Evolutionary conservation across 495 filamentous ascomycete species (phyloP).

Genomic region (Penicillium silybi): DNA sequence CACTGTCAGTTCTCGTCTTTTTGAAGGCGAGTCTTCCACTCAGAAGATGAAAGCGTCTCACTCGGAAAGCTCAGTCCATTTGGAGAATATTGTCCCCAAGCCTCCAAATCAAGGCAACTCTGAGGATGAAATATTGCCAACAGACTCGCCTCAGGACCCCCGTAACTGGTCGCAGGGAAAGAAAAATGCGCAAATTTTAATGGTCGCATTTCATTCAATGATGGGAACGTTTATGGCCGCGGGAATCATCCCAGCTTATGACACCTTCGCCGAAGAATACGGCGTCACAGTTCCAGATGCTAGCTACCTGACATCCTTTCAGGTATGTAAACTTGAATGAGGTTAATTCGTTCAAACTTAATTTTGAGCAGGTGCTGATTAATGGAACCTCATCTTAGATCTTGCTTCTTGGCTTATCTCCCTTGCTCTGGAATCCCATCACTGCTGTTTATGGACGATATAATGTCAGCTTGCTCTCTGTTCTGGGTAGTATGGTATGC

Average conservation of each 20-base stretch:
- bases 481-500: constrained; percentile 29
- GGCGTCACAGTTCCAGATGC: constrained; percentile 21
- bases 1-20: no score
- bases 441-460: constrained; percentile 30
- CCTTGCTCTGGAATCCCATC: constrained; percentile 32
- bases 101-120: neutral
- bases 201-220: constrained; percentile 37
- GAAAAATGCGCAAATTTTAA: constrained; percentile 31
- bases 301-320: constrained; percentile 29
- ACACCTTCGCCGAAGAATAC: constrained; percentile 24
- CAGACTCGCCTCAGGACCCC: constrained; percentile 17
- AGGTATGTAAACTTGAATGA: constrained; percentile 14
- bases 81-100: constrained; percentile 12
- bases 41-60: neutral
- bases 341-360: neutral
- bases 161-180: constrained; percentile 29
- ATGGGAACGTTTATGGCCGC: constrained; percentile 33
- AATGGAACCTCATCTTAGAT: constrained; percentile 13
- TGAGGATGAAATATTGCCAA: neutral
- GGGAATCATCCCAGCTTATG: constrained; percentile 31
- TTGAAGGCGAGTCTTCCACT: no score
- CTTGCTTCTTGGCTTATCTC: constrained; percentile 25
- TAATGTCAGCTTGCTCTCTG: constrained; percentile 27
- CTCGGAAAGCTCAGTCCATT: constrained; percentile 10
- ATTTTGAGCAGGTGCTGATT: neutral